Base-by-base conservation (phyloP, 768 basidiomycete genomes). In the Amanita brunnescens region DNA sequence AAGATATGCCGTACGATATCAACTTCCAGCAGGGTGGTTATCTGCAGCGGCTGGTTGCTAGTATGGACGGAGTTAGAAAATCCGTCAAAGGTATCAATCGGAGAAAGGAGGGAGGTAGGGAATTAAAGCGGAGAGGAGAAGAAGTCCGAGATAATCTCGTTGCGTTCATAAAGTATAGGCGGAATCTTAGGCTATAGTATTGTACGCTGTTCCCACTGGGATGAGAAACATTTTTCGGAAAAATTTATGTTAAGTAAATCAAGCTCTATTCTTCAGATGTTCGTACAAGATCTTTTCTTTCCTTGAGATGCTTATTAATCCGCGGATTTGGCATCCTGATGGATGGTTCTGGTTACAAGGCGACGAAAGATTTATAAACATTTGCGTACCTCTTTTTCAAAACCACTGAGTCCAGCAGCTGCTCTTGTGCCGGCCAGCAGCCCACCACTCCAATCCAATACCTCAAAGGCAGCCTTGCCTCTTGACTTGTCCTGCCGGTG, bases 371-470 rank as follows among this genome's bases (percentile, higher is more conserved):
- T n/a, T 26, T 32, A 32, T 26, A 49, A 49, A 24, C 38, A 10
- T 24, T 9, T 10, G 21, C 63, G 43, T 52, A 70, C 73, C 59
- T 69, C 68, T 41, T 49, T 58, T 51, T 71, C 66, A 43, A 76
- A 70, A 2, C 65, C 64, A 47, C 76, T 68, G 48, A 87, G 65
- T 1, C 90, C 91, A 8, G 89, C 85, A 2, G 87, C 76, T 10
- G 86, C 80, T 46, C 91, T 75, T 35, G 81, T 74, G 3, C 89
- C 90, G 3, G 85, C 87, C 24, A 94, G 77, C 37, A 93, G n/a
- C n/a, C n/a, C 63, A 1, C 82, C 80, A 54, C 84, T 87, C 90
- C 91, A 94, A 60, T 95, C 92, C 16, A 93, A 67, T 3, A 74
- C 67, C 6, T 81, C 79, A 62, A 77, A 78, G 8, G 48, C 58